These are phyloP conservation scores for Magnaporthiopsis incrustans DNA, from an alignment of 2,329 filamentous ascomycete genomes.

Conservation along the genomic window DNA sequence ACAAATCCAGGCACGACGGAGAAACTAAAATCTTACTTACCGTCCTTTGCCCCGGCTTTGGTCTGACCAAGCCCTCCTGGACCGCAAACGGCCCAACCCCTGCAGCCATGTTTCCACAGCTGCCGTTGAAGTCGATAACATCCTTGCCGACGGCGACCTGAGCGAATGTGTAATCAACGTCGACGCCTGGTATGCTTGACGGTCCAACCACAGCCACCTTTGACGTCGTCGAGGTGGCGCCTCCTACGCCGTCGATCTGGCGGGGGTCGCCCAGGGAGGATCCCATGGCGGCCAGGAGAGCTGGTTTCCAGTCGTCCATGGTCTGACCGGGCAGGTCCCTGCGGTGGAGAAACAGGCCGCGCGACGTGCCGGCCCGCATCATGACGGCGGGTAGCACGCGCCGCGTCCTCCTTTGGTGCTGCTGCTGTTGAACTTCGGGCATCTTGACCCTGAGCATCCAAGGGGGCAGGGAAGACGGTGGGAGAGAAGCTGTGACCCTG, in stretches of 20 bases:
- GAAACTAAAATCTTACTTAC: not conserved
- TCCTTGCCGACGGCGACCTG: conserved; percentile 49
- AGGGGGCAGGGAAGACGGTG: too few relatives aligned
- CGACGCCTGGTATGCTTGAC: conserved; percentile 30
- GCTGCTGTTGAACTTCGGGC: too few relatives aligned
- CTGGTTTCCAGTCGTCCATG: conserved; percentile 34
- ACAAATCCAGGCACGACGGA: not conserved
- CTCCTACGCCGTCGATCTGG: conserved; percentile 56
- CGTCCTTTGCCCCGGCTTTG: conserved; percentile 11
- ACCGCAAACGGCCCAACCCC: conserved; percentile 53
- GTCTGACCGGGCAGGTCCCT: conserved; percentile 38
- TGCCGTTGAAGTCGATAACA: conserved; percentile 49
- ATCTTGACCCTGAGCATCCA: too few relatives aligned
- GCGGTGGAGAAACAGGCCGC: conserved; percentile 50
- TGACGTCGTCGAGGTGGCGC: conserved; percentile 50
- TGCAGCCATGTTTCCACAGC: conserved; percentile 56
- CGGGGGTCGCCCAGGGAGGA: conserved; percentile 45
- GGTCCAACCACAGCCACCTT: conserved; percentile 51
- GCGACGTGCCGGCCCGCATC: conserved; percentile 56
- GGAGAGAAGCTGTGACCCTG: too few relatives aligned
- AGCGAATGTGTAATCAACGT: conserved; percentile 57
- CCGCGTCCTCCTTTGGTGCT: not conserved
- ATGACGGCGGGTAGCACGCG: conserved; percentile 39
- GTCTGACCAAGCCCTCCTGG: conserved; percentile 35
- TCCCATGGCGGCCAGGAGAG: conserved; percentile 47